A percentile compares a stretch with the other conserved stretches of the same genome.
Evolutionary conservation across 1,284 basidiomycete species (phyloP).

Genomic region (Dichomitus squalens): DNA sequence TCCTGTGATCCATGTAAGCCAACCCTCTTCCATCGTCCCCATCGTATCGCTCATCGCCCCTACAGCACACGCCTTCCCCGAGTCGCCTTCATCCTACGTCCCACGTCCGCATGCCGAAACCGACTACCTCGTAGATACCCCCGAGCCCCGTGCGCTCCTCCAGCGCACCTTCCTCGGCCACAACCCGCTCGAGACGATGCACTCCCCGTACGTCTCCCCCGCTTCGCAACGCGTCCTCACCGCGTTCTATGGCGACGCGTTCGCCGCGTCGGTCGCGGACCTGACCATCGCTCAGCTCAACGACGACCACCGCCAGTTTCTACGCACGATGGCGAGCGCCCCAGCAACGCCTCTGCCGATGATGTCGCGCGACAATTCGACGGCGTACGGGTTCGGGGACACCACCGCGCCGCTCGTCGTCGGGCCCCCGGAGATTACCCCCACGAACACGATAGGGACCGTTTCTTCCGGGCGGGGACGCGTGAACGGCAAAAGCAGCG

Average conservation of each 20-base stretch:
- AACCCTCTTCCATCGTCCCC: not conserved
- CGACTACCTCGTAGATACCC: conserved; percentile 56
- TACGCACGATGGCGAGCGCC: conserved; percentile 30
- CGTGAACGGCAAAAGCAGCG: too few relatives aligned
- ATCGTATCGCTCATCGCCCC: not conserved
- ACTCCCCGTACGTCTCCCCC: conserved; percentile 55
- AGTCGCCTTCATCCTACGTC: conserved; percentile 48
- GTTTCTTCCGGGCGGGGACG: too few relatives aligned
- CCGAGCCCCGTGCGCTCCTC: conserved; percentile 50
- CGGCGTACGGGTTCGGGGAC: not conserved
- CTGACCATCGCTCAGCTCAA: conserved; percentile 30
- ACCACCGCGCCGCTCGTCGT: conserved; percentile 1
- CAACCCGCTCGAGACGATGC: conserved; percentile 46
- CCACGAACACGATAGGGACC: too few relatives aligned
- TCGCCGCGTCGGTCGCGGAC: conserved; percentile 30
- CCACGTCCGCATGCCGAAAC: conserved; percentile 49
- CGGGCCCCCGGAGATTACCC: conserved; percentile 7
- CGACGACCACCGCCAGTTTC: conserved; percentile 22
- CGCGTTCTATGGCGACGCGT: conserved; percentile 38
- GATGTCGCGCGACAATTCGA: conserved; percentile 4
- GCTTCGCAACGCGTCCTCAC: conserved; percentile 43
- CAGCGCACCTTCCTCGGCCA: conserved; percentile 52
- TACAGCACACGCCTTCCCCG: conserved; percentile 48
- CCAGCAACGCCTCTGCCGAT: conserved; percentile 27
- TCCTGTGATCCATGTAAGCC: conserved; percentile 34